Evolutionary conservation across 2,329 filamentous ascomycete genomes (phyloP), one percentile per base, ranked within the genome.

Genomic region (Diaporthe batatas): DNA sequence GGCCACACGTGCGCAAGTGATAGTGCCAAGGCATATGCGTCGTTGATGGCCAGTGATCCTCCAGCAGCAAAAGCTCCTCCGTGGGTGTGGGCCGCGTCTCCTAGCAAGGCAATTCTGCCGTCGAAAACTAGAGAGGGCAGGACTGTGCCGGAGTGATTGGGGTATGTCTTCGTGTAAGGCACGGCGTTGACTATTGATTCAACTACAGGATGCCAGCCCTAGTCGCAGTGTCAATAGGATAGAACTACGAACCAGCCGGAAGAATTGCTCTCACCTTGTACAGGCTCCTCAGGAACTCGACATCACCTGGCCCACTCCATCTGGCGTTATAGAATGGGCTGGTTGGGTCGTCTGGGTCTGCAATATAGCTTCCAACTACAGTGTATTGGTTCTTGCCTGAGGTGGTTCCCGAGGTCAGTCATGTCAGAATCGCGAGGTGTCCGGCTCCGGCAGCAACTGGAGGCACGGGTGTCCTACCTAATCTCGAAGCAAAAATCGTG

Each of bases 1-100:
- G 32, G 12, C 29, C 53, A 59, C 36, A 42, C 29, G 79, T 67
- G 70, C 70, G 29, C 55, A 32, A 76, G 77, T 67, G 78, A 71
- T 0, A 78, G 74, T 16, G 75, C 78, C 21, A 82, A 76, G 2
- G 78, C 77, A 62, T 80, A 83, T 3, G 81, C 81, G 74, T 84
- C 82, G 51, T 84, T 81, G 32, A 84, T 79, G 1, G 81, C 82
- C 21, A 83, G 77, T 36, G 80, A 82, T 8, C 81, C 81, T 18
- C 82, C 82, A 3, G 82, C 81, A 18, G 81, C 82, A 71, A 80
- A 79, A 21, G 81, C 82, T 25, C 81, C 82, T 12, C 81, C 81
- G 71, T 83, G 80, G 2, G 81, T 79, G 74, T 83, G 81, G 6
- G 81, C 82, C 29, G 82, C 81, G 72, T 84, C 82, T 3, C 82